Conservation (phyloP, 164 flowering plant genomes). For the Nymphaea thermarum region DNA sequence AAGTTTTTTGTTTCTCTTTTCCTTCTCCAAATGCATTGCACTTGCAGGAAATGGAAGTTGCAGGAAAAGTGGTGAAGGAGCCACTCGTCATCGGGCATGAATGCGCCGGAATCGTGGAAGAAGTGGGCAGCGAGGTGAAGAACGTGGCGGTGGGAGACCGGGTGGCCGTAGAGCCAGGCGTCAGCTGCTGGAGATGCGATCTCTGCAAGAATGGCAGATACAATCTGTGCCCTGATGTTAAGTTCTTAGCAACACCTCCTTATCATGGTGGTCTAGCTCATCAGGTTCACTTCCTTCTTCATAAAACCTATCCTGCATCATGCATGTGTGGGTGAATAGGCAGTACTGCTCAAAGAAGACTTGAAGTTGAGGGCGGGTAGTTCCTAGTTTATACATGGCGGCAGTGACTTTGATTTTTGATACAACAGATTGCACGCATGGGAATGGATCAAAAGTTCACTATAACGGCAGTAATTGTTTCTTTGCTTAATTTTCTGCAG, state of each 20-base stretch:
- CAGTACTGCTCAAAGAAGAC: too few species aligned
- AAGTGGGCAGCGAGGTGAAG: slow-evolving; percentile 62
- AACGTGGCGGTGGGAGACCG: slow-evolving; percentile 47
- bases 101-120: slow-evolving; percentile 67
- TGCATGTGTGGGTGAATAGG: too few species aligned
- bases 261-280: slow-evolving; percentile 63
- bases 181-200: slow-evolving; percentile 46
- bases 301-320: too few species aligned
- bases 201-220: slow-evolving; percentile 57
- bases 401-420: too few species aligned
- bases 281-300: slow-evolving; percentile 24
- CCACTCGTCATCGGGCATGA: slow-evolving; percentile 90
- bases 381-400: too few species aligned
- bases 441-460: too few species aligned
- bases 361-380: too few species aligned
- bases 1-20: too few species aligned
- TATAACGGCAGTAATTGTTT: too few species aligned
- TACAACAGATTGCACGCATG: too few species aligned
- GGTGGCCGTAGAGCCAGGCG: slow-evolving; percentile 84
- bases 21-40: too few species aligned
- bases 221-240: slow-evolving; percentile 80
- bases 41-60: slow-evolving; percentile 39
- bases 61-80: slow-evolving; percentile 43
- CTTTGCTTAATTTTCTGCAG: slow-evolving; percentile 13
- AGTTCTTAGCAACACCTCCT: slow-evolving; percentile 69